Base-by-base conservation (phyloP, 306 rosid species). In the Astragalus glycyphyllos region DNA sequence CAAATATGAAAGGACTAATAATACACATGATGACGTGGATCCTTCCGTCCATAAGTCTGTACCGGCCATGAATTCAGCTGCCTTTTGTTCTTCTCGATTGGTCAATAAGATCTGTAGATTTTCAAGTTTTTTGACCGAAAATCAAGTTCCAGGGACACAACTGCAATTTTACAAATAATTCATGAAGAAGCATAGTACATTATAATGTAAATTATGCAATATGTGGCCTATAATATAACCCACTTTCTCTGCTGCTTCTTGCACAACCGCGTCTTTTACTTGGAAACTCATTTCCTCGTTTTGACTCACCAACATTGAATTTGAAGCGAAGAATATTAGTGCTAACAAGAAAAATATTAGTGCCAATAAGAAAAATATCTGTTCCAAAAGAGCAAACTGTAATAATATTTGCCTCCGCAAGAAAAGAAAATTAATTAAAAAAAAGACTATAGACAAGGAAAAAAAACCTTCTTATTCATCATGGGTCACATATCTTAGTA, bases 241-340 rank as follows among this genome's bases (percentile, higher is more conserved):
- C 68, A 16, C 17, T 74, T 80, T 68, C 80, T 16, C 0, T 42
- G 62, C 4, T 12, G 38, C 9, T 73, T 40, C 75, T 17, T 1
- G 0, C 6, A 20, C 55, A 20, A 65, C 84, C 80, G 85, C 88
- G 88, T 85, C 29, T 57, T 58, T 68, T 17, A 46, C 77, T 71
- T 8, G 76, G 71, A 78, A 61, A 38, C 29, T 35, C 29, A 48
- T 23, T 59, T 74, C 54, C 68, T 44, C 78, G 75, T 12, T 82
- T 83, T 76, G 86, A 84, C 81, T 77, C 65, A 53, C 74, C 46
- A 11, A 41, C 71, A 3, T 8, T 16, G 4, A 6, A 5, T 44
- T 57, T 47, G 29, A 79, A 54, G 58, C 37, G 4, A 40, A 17
- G 6, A 60, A 60, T 42, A 35, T 48, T 58, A 31, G 11, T 1